phyloP scores from a whole-genome alignment of 2,329 filamentous ascomycete species.

The Stemphylium lycopersici region DNA sequence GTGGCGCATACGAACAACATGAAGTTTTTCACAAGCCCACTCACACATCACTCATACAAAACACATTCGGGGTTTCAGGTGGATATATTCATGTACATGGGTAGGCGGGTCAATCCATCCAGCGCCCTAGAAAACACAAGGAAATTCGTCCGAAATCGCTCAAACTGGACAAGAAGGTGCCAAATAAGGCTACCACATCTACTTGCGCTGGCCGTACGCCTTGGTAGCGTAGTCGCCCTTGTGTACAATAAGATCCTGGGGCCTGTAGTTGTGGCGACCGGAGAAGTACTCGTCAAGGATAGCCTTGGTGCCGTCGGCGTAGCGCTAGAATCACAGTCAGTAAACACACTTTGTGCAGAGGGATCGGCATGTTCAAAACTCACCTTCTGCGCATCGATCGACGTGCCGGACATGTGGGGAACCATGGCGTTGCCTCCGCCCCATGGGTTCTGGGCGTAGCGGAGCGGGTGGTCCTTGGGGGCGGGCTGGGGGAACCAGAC shows the following conservation, averaged over 20 bases:
- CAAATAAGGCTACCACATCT: slow-evolving; percentile 43
- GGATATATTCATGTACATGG: slow-evolving; percentile 33
- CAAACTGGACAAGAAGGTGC: slow-evolving; percentile 12
- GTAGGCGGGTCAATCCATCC: slow-evolving; percentile 25
- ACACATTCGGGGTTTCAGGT: slow-evolving; percentile 16
- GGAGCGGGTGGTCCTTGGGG: slow-evolving; percentile 88
- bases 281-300: slow-evolving; percentile 92
- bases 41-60: background rate
- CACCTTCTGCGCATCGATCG: slow-evolving; percentile 89
- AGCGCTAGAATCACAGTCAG: slow-evolving; percentile 50
- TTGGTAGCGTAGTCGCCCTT: slow-evolving; percentile 93
- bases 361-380: slow-evolving; percentile 5
- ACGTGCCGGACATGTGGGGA: slow-evolving; percentile 97
- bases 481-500: slow-evolving; percentile 99
- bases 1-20: no score
- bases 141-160: slow-evolving; percentile 27
- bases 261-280: slow-evolving; percentile 84
- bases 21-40: background rate
- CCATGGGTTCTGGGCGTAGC: slow-evolving; percentile 91
- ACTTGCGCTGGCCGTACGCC: slow-evolving; percentile 80
- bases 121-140: slow-evolving; percentile 18
- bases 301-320: slow-evolving; percentile 83
- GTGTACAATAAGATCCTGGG: slow-evolving; percentile 89
- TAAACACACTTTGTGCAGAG: background rate
- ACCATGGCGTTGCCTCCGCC: slow-evolving; percentile 99